Conservation (phyloP, 2,329 filamentous ascomycete species). For the Talaromyces sp. region DNA sequence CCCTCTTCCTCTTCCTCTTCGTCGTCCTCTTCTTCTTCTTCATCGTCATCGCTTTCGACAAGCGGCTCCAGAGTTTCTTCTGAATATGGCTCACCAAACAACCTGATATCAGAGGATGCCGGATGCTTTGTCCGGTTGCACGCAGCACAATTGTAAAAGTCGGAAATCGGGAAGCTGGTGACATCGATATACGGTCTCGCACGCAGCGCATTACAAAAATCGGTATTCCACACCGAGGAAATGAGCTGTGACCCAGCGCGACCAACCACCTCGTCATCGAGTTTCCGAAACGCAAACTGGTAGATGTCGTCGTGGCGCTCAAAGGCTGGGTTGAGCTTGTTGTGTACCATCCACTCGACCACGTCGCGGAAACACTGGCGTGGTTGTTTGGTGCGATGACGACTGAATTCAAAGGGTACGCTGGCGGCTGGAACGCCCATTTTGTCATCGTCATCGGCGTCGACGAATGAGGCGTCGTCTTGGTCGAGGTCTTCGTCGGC, state of each 20-base stretch:
- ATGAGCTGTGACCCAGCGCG: constrained; percentile 67
- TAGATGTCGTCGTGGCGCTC: constrained; percentile 61
- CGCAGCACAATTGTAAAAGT: constrained; percentile 58
- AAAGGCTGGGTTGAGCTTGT: constrained; percentile 70
- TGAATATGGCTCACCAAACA: constrained; percentile 64
- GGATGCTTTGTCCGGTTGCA: constrained; percentile 67
- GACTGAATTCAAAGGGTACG: constrained; percentile 67
- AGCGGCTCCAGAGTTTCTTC: constrained; percentile 63
- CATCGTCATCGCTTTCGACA: constrained; percentile 33
- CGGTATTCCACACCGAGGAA: constrained; percentile 64
- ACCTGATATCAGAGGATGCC: constrained; percentile 59
- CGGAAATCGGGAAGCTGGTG: constrained; percentile 39
- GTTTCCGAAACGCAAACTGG: constrained; percentile 62
- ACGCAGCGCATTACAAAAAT: constrained; percentile 63
- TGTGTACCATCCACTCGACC: constrained; percentile 77
- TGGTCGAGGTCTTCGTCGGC: constrained; percentile 47
- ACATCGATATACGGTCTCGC: constrained; percentile 60
- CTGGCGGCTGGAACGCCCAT: constrained; percentile 51
- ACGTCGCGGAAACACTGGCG: constrained; percentile 70
- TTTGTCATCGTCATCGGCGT: constrained; percentile 54
- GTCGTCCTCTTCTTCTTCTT: not conserved
- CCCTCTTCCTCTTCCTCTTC: not conserved
- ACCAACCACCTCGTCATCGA: constrained; percentile 66
- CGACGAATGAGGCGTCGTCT: constrained; percentile 61
- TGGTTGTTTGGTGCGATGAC: constrained; percentile 61